Evolutionary conservation across 176 grass and related monocot genomes (phyloP), one percentile per base, ranked within the genome.

Genomic region (Eleusine indica): DNA sequence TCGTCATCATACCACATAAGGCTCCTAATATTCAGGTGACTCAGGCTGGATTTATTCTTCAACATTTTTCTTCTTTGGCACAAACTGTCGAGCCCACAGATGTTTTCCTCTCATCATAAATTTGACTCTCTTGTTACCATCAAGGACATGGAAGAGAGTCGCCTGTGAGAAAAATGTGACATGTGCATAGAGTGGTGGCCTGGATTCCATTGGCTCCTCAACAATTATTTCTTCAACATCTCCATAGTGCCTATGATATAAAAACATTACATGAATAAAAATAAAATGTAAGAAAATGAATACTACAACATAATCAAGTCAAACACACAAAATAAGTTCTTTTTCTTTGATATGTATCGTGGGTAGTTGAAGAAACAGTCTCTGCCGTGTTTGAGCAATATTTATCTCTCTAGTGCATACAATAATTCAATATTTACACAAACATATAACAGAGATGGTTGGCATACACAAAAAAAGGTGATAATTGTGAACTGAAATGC

Each of bases 31-130:
- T 74, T 48, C 19, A 66, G 7, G 30, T 44, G 10, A 40, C 11
- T 5, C 21, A 21, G 21, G 17, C 40, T 51, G 15, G 15, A 7
- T 9, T 38, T 62, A 40, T 58, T 51, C 19, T 70, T 67, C 28
- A 66, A 16, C 28, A 44, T 80, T 91, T 42, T 85, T 88, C 49
- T 82, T 79, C 69, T 87, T 94, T 16, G 88, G 91, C 37, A 94
- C 82, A 62, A 81, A 94, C 9, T 87, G 88, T 41, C 91, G 79
- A 76, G 83, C 91, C 88, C 91, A 94, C 0, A 91, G 37, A 69
- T 91, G 86, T 35, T 86, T 94, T 7, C 91, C 91, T 19, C 87
- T 77, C 6, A 64, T 82, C 52, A 87, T 72, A 44, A 91, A 88
- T 74, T 91, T 88, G 0, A 86, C 86, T 54, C 81, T 91, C 19